phyloP scores from a whole-genome alignment of 225 moss, liverwort and hornwort species.

The Straminergon stramineum region DNA sequence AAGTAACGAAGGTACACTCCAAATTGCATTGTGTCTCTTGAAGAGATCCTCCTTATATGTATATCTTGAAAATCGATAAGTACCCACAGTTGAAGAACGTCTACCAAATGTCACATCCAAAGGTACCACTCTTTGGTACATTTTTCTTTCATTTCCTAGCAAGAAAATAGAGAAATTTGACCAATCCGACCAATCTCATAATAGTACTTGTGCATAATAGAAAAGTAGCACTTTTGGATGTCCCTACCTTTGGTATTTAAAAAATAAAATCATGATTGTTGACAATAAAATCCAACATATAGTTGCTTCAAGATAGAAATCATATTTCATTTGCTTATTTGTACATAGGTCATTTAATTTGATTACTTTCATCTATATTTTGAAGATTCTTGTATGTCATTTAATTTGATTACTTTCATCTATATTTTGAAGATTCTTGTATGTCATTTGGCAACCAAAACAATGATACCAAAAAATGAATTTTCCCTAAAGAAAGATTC shows the following conservation, averaged over 20 bases:
- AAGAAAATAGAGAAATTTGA: background rate
- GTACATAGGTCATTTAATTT: background rate
- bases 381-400: background rate
- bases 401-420: background rate
- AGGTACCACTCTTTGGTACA: background rate
- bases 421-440: background rate
- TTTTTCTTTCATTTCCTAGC: background rate
- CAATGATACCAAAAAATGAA: background rate
- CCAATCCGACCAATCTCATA: background rate
- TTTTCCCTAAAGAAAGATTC: background rate
- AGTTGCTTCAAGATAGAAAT: background rate
- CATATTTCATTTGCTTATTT: background rate
- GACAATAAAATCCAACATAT: background rate
- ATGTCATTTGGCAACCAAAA: background rate
- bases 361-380: background rate
- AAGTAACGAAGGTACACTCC: no score
- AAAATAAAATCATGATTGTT: background rate
- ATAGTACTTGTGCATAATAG: background rate
- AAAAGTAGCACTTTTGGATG: background rate
- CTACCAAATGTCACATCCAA: background rate
- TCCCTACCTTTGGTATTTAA: background rate
- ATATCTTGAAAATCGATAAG: background rate
- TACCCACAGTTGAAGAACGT: background rate
- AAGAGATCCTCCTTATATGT: background rate
- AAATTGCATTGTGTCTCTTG: background rate